phyloP scores from a whole-genome alignment of 2,329 filamentous ascomycete genomes.

The Botrytis paeoniae region DNA sequence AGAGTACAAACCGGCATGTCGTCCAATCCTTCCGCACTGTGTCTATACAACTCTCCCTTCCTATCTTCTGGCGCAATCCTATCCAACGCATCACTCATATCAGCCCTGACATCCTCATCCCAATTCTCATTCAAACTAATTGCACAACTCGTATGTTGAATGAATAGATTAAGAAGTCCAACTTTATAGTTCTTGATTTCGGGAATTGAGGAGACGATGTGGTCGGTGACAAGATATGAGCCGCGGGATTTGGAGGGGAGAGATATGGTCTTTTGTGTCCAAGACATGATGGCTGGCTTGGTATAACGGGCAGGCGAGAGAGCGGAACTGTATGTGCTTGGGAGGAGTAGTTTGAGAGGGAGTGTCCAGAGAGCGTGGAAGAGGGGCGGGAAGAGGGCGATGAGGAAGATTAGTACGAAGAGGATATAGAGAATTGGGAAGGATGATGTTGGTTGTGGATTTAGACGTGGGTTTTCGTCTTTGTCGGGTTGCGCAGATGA shows the following conservation, averaged over 20 bases:
- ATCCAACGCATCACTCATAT: slow-evolving; percentile 90
- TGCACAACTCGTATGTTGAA: slow-evolving; percentile 93
- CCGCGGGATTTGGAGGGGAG: slow-evolving; percentile 76
- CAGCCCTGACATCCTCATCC: slow-evolving; percentile 77
- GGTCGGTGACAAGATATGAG: slow-evolving; percentile 84
- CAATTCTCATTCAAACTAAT: slow-evolving; percentile 92
- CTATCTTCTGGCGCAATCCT: slow-evolving; percentile 81
- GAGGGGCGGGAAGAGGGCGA: slow-evolving; percentile 51
- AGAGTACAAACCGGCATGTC: slow-evolving; percentile 76
- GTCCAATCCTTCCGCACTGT: slow-evolving; percentile 82
- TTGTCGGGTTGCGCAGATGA: slow-evolving; percentile 10
- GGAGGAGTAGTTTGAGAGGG: slow-evolving; percentile 44
- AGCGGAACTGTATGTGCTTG: slow-evolving; percentile 23
- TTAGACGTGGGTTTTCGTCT: slow-evolving; percentile 21
- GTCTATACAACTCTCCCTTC: slow-evolving; percentile 74
- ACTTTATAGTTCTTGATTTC: slow-evolving; percentile 82
- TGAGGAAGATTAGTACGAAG: slow-evolving; percentile 48
- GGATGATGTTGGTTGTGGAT: slow-evolving; percentile 27
- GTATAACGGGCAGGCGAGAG: slow-evolving; percentile 44
- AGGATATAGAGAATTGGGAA: slow-evolving; percentile 40
- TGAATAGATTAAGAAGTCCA: slow-evolving; percentile 82
- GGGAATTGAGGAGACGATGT: slow-evolving; percentile 67
- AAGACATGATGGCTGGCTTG: slow-evolving; percentile 52
- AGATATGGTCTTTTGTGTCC: slow-evolving; percentile 81
- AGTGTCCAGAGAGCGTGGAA: slow-evolving; percentile 53